Base-by-base conservation (phyloP, 192 early-diverging fungal species). In the Podila verticillata region DNA sequence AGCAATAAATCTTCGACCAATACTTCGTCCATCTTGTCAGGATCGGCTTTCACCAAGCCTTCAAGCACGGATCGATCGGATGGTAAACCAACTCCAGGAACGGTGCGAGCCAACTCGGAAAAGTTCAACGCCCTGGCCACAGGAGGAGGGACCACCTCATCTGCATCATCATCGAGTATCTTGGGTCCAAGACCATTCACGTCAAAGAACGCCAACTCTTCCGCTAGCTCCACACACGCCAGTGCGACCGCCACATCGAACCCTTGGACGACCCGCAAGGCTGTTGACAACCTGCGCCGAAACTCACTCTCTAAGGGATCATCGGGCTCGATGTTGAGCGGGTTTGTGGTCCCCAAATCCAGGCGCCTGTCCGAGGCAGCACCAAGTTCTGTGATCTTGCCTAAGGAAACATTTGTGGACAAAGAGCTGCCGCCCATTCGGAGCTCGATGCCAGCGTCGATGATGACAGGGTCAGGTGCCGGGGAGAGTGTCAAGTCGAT, bases 361-460 rank as follows among this genome's bases (percentile, higher is more conserved):
- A 68, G 56, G 28, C 13, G 24, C 30, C 30, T 32, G 15, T 36
- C 56, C 22, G 66, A 58, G 9, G 30, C 56, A 6, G 20, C 30
- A 17, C 26, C 56, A 15, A 44, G 39, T 44, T 44, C 39, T 44
- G 15, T 15, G 39, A 44, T 12, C 17, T 1, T 44, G 39, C 39
- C 39, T 15, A 44, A 44, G 7, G 39, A 44, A 44, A 44, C 3
- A 4, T 44, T 44, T 44, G 68, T 17, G 28, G 30, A 72, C n/a
- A 79, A 79, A 22, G 75, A 79, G 29, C 75, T 79, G 39, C 69
- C 75, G 4, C 69, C 75, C 5, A 67, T 71, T 12, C 57, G 51
- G 58, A 22, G 59, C 49, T 2, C 44, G 57, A 31, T 39, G n/a
- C 10, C 51, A 36, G 22, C 30, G 15, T 68, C 70, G 35, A 30